A percentile compares a stretch with the other conserved stretches of the same genome.
Evolutionary conservation across 2,329 filamentous ascomycete genomes (phyloP).

Genomic region (Tolypocladium ophioglossoides): DNA sequence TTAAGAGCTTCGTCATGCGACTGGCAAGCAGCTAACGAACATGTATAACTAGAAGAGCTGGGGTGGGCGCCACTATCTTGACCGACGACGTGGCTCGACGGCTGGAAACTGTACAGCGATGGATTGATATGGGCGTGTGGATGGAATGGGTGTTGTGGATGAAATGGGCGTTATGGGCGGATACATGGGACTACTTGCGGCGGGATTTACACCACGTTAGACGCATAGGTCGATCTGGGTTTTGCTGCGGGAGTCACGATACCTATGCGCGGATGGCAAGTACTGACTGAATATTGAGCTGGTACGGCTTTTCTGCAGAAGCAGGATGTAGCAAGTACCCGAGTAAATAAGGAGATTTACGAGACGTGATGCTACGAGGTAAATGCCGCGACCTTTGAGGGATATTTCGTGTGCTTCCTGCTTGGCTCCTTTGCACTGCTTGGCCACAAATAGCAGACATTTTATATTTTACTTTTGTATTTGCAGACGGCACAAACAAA

Average conservation of each 20-base stretch:
- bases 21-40: constrained; percentile 14
- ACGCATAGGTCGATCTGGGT: neutral
- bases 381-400: neutral
- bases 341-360: neutral
- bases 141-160: too few species aligned
- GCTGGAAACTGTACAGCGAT: too few species aligned
- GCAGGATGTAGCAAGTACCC: neutral
- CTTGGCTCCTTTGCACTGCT: neutral
- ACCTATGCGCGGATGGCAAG: neutral
- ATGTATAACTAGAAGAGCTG: neutral
- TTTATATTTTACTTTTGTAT: neutral
- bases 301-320: neutral
- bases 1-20: constrained; percentile 25
- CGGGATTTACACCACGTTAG: neutral
- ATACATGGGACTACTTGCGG: neutral
- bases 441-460: neutral
- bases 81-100: neutral
- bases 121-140: too few species aligned
- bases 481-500: neutral
- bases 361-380: neutral
- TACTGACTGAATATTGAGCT: neutral
- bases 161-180: too few species aligned
- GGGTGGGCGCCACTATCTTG: neutral
- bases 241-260: neutral
- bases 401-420: neutral